These are phyloP conservation scores for Saturnispora gosingensis DNA, from an alignment of 805 yeast species.

Conservation along the genomic window DNA sequence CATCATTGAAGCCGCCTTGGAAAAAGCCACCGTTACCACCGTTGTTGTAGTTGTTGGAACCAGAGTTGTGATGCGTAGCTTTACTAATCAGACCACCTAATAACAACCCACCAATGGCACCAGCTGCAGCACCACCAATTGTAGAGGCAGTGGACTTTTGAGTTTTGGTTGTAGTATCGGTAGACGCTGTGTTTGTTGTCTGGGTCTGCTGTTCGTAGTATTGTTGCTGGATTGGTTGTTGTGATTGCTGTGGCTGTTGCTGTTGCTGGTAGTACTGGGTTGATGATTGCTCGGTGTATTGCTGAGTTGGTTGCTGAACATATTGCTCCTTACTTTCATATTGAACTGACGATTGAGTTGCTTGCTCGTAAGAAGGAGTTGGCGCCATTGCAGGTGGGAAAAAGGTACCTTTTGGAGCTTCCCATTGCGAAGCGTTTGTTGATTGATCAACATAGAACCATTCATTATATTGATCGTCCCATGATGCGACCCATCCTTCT, in stretches of 20 bases:
- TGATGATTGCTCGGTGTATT: not conserved
- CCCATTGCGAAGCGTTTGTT: conserved; percentile 85
- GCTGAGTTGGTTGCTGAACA: not conserved
- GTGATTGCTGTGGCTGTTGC: not conserved
- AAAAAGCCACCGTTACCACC: not conserved
- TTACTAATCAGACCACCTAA: not conserved
- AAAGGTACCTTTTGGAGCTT: conserved; percentile 56
- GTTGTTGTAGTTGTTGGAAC: not conserved
- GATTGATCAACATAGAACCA: conserved; percentile 75
- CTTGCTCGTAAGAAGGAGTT: conserved; percentile 24
- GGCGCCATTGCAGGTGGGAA: conserved; percentile 28
- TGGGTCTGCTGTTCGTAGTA: not conserved
- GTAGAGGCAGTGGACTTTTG: not conserved
- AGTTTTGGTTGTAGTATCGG: not conserved
- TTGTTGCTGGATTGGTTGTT: not conserved
- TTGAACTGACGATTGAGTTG: not conserved
- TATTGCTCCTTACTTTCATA: not conserved
- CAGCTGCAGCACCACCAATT: not conserved
- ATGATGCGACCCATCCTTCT: conserved; percentile 59
- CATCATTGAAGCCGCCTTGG: not conserved
- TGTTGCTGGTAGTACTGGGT: not conserved
- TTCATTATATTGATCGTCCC: conserved; percentile 53
- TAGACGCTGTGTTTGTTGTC: not conserved
- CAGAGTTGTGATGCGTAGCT: not conserved
- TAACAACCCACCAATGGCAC: not conserved